Evolutionary conservation across 441 rosid species (phyloP).

Genomic region (Eugenia klotzschiana): DNA sequence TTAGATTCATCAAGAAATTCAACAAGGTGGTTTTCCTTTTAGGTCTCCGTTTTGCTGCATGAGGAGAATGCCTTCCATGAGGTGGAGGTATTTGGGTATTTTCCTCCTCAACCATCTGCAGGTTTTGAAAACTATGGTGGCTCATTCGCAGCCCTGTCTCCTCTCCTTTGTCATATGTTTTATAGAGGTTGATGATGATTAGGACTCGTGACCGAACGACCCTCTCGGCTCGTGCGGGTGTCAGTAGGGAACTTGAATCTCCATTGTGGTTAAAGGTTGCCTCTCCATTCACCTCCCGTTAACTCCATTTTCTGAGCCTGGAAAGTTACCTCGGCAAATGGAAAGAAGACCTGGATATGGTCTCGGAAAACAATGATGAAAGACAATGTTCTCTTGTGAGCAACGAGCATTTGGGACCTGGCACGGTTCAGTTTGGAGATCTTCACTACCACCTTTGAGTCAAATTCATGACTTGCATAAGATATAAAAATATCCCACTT

Average conservation of each 20-base stretch:
- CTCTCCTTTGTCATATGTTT: constrained; percentile 18
- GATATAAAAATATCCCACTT: too few relatives aligned
- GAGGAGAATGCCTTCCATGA: constrained; percentile 62
- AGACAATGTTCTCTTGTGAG: not conserved
- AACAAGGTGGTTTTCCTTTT: constrained; percentile 48
- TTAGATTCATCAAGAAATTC: constrained; percentile 52
- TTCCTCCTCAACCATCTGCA: constrained; percentile 68
- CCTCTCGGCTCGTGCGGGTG: not conserved
- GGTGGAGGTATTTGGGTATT: constrained; percentile 59
- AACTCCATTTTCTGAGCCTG: not conserved
- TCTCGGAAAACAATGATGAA: not conserved
- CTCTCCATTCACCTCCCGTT: not conserved
- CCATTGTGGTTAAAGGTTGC: not conserved
- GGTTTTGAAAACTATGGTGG: constrained; percentile 29
- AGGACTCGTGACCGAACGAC: not conserved
- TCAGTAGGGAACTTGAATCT: not conserved
- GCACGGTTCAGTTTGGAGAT: not conserved
- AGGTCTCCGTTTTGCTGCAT: constrained; percentile 60
- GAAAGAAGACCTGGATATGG: not conserved
- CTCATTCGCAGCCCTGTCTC: constrained; percentile 20
- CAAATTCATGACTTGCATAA: not conserved
- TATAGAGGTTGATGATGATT: not conserved
- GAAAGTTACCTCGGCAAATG: not conserved
- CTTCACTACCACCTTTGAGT: not conserved
- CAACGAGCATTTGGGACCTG: not conserved